Conservation (phyloP, 2,329 filamentous ascomycete genomes). For the Ophiosphaerella narmari region DNA sequence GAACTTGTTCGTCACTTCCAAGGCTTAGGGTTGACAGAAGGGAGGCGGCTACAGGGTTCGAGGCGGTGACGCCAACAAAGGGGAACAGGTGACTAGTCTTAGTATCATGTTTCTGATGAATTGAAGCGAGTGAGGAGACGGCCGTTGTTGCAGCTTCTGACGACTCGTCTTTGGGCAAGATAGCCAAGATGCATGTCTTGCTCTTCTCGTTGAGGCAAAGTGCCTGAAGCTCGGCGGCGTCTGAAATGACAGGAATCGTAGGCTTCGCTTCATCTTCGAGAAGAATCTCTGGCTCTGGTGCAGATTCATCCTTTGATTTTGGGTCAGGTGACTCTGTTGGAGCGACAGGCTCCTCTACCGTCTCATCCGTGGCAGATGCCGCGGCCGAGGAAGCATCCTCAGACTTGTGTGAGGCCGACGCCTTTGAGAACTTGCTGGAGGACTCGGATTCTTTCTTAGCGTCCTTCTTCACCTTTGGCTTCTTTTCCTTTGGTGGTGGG, state of each 20-base stretch:
- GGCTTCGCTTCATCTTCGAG: constrained; percentile 59
- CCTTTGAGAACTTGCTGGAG: constrained; percentile 55
- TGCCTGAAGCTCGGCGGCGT: constrained; percentile 66
- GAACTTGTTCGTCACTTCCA: constrained; percentile 57
- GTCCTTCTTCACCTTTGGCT: constrained; percentile 48
- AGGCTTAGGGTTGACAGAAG: constrained; percentile 69
- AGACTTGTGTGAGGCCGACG: constrained; percentile 58
- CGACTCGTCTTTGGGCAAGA: constrained; percentile 47
- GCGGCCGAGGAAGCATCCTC: constrained; percentile 53
- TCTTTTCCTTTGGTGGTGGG: constrained; percentile 56
- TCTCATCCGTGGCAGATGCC: constrained; percentile 56
- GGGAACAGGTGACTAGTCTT: constrained; percentile 75
- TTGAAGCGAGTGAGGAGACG: constrained; percentile 65
- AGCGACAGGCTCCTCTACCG: constrained; percentile 53
- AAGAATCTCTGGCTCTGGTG: constrained; percentile 55
- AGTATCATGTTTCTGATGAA: constrained; percentile 75
- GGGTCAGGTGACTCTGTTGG: constrained; percentile 62
- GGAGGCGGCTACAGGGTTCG: constrained; percentile 60
- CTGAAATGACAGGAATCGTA: constrained; percentile 68
- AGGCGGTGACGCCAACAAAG: constrained; percentile 73
- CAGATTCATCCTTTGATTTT: constrained; percentile 50
- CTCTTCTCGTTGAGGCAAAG: constrained; percentile 77
- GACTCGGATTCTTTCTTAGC: constrained; percentile 53
- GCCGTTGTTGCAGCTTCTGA: constrained; percentile 53
- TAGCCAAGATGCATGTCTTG: constrained; percentile 78